phyloP scores from a whole-genome alignment of 768 basidiomycete genomes.

The Lactifluus echinatus region DNA sequence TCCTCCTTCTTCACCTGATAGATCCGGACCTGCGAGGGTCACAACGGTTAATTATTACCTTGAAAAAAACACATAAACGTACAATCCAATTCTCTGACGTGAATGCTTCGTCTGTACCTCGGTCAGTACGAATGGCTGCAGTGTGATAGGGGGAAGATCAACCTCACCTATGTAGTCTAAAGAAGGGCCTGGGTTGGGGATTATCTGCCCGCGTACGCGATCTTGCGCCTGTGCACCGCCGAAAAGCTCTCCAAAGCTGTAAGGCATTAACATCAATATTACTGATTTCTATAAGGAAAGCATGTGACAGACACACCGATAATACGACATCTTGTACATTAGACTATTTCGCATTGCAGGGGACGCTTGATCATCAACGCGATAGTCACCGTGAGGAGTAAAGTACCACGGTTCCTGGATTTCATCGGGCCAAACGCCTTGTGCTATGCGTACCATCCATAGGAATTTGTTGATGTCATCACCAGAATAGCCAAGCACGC shows the following conservation, averaged over 20 bases:
- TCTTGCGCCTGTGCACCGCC: conserved; percentile 68
- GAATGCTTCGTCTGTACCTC: conserved; percentile 79
- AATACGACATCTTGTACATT: conserved; percentile 99
- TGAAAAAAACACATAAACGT: conserved; percentile 25
- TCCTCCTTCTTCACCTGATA: conserved; percentile 95
- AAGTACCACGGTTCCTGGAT: conserved; percentile 95
- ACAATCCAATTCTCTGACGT: conserved; percentile 99
- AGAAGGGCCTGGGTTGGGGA: conserved; percentile 70
- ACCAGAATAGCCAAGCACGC: conserved; percentile 91
- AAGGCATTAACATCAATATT: background rate
- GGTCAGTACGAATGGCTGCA: background rate
- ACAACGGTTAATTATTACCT: background rate
- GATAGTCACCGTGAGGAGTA: conserved; percentile 86
- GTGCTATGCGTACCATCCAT: conserved; percentile 95
- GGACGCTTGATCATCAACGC: conserved; percentile 78
- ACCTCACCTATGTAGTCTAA: conserved; percentile 80
- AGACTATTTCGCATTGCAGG: conserved; percentile 87
- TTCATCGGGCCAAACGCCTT: conserved; percentile 97
- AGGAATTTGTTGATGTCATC: conserved; percentile 99
- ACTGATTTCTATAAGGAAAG: background rate
- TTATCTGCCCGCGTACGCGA: conserved; percentile 79
- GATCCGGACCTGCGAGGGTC: conserved; percentile 63
- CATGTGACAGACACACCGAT: conserved; percentile 45
- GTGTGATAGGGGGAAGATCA: background rate
- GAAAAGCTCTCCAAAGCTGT: conserved; percentile 80